Percentiles rank a stretch among this genome's conserved stretches.
These are phyloP conservation scores for Cicer cuneatum DNA, from an alignment of 306 rosid genomes.

Conservation along the genomic window DNA sequence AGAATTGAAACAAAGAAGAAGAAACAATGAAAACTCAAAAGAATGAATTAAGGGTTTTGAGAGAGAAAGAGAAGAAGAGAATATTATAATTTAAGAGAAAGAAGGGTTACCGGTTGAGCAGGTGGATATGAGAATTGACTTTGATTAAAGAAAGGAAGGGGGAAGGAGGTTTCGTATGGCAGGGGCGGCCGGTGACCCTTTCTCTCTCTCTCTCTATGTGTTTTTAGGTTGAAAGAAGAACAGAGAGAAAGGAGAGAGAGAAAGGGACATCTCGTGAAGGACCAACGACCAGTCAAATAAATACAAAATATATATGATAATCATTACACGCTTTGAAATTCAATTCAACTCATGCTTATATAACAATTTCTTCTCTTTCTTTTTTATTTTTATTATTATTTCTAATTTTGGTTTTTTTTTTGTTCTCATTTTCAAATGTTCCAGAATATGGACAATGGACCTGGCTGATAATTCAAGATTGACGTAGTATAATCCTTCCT, in stretches of 20 bases:
- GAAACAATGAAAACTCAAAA: not conserved
- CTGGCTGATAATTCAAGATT: slow-evolving; percentile 6
- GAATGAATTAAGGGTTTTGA: slow-evolving; percentile 5
- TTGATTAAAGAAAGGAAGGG: not conserved
- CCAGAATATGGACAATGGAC: slow-evolving; percentile 21
- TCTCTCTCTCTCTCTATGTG: slow-evolving; percentile 3
- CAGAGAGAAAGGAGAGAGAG: slow-evolving; percentile 25
- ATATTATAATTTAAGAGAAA: slow-evolving; percentile 18
- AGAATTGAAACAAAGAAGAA: slow-evolving; percentile 8
- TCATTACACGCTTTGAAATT: slow-evolving; percentile 38
- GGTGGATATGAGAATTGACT: slow-evolving; percentile 32
- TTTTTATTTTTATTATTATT: not conserved
- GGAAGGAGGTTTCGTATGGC: slow-evolving; percentile 36
- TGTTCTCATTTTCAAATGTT: slow-evolving; percentile 25
- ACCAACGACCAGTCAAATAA: slow-evolving; percentile 35
- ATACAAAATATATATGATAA: slow-evolving; percentile 26
- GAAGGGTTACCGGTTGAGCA: slow-evolving; percentile 44
- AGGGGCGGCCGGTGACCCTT: slow-evolving; percentile 50
- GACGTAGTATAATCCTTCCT: not conserved
- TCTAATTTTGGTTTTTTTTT: slow-evolving; percentile 19
- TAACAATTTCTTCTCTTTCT: not conserved
- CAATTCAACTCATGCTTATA: not conserved
- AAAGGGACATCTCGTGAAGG: slow-evolving; percentile 5
- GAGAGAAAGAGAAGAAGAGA: slow-evolving; percentile 9
- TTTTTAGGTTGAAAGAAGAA: not conserved